phyloP scores from a whole-genome alignment of 352 stramenopile genomes.

The Globisporangium nagaii region DNA sequence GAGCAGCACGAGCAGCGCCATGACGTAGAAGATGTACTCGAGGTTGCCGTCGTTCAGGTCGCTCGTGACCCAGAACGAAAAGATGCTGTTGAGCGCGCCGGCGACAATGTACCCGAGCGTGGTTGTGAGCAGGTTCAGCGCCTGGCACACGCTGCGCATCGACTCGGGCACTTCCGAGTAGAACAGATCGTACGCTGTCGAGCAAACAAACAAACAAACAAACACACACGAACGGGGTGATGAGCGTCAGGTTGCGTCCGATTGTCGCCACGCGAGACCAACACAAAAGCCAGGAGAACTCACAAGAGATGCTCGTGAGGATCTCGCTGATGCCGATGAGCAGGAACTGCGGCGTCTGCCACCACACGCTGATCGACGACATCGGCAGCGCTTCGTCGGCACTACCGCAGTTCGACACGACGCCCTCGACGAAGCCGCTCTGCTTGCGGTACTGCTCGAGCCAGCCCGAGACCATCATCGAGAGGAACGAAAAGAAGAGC shows the following conservation, averaged over 20 bases:
- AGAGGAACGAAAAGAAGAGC: constrained; percentile 70
- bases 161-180: constrained; percentile 89
- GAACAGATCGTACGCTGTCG: constrained; percentile 86
- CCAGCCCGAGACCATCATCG: constrained; percentile 65
- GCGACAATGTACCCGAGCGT: constrained; percentile 86
- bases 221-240: not conserved
- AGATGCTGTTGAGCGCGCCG: constrained; percentile 80
- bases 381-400: constrained; percentile 60
- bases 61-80: constrained; percentile 87
- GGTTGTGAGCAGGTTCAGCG: constrained; percentile 87
- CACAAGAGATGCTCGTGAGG: constrained; percentile 87
- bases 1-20: constrained; percentile 62
- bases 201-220: not conserved
- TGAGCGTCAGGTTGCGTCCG: not conserved
- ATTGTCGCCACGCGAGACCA: not conserved
- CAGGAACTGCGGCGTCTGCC: constrained; percentile 89
- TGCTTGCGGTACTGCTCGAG: constrained; percentile 74
- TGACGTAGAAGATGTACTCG: constrained; percentile 87
- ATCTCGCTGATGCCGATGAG: constrained; percentile 88
- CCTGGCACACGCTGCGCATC: constrained; percentile 89
- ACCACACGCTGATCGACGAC: constrained; percentile 84
- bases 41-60: constrained; percentile 89
- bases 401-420: constrained; percentile 74
- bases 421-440: constrained; percentile 30
- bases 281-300: constrained; percentile 9